Evolutionary conservation across 148 eudicot genomes (phyloP), one percentile per base, ranked within the genome.

Genomic region (Beta vulgaris): DNA sequence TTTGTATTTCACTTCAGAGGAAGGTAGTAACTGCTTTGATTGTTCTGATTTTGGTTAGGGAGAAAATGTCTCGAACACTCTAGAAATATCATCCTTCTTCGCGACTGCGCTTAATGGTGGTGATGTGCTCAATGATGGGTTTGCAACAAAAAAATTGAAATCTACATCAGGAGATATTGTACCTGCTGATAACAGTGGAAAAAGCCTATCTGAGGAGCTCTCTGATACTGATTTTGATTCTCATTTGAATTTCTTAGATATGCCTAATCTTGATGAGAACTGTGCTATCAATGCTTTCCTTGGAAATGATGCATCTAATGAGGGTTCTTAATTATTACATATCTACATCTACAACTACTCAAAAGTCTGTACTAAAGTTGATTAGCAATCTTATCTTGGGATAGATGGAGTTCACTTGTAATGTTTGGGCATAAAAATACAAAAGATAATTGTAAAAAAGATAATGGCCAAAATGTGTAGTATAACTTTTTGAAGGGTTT

Each of bases 271-370:
- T n/a, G 94, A 92, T 63, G 91, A 82, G 72, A 89, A 82, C 70
- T 89, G 98, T 97, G 94, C 91, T 35, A 69, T 89, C 39, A 85
- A 91, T 71, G 84, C 89, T 37, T 91, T 90, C 81, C 90, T 92
- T 49, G 79, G 79, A 37, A 86, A 78, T 34, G 88, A 86, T 40
- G 83, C 78, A 9, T 71, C 85, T 43, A 86, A 87, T 77, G 90
- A 87, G 53, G 85, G 76, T 16, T n/a, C n/a, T n/a, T n/a, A n/a
- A n/a, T n/a, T n/a, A n/a, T n/a, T n/a, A n/a, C n/a, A n/a, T n/a
- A n/a, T n/a, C n/a, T n/a, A n/a, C n/a, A n/a, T n/a, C n/a, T n/a
- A n/a, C n/a, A n/a, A n/a, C n/a, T n/a, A n/a, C n/a, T n/a, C n/a
- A n/a, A n/a, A n/a, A n/a, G n/a, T n/a, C n/a, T n/a, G n/a, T n/a